Percentiles rank a stretch among this genome's conserved stretches.
Conservation (phyloP, 208 protist genomes). For the Blastocrithidia nonstop region DNA sequence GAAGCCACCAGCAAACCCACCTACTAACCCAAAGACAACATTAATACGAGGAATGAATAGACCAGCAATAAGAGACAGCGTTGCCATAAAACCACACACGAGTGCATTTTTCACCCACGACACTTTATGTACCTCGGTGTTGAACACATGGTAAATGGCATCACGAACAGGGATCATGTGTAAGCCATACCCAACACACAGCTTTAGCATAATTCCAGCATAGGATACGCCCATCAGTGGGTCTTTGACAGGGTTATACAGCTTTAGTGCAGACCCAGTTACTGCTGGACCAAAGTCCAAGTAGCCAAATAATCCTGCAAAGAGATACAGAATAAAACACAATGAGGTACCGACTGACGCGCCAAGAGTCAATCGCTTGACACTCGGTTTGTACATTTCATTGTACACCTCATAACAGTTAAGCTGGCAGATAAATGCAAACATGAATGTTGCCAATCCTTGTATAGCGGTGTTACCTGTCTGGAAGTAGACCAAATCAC, state of each 20-base stretch:
- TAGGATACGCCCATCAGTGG: constrained; percentile 20
- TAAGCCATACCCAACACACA: constrained; percentile 36
- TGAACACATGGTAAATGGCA: constrained; percentile 17
- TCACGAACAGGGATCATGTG: constrained; percentile 19
- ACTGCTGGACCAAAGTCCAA: constrained; percentile 26
- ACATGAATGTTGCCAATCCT: constrained; percentile 27
- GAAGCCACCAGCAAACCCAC: constrained; percentile 27
- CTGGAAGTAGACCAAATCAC: constrained; percentile 9
- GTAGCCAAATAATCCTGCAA: constrained; percentile 46
- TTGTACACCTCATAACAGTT: constrained; percentile 24
- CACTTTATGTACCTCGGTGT: constrained; percentile 11
- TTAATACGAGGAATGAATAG: constrained; percentile 51
- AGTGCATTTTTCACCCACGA: constrained; percentile 21
- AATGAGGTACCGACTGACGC: constrained; percentile 17
- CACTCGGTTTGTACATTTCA: constrained; percentile 18
- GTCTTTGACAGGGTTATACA: constrained; percentile 36
- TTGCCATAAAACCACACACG: constrained; percentile 5
- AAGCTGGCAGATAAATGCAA: constrained; percentile 38
- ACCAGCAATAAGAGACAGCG: constrained; percentile 22
- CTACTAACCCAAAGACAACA: constrained; percentile 49
- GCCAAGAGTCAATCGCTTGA: constrained; percentile 9
- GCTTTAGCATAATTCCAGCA: constrained; percentile 40
- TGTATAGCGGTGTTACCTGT: constrained; percentile 12
- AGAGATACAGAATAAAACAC: constrained; percentile 29
- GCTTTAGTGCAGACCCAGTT: constrained; percentile 19